phyloP scores from a whole-genome alignment of 2,329 filamentous ascomycete species.

The Magnaporthales sp. region DNA sequence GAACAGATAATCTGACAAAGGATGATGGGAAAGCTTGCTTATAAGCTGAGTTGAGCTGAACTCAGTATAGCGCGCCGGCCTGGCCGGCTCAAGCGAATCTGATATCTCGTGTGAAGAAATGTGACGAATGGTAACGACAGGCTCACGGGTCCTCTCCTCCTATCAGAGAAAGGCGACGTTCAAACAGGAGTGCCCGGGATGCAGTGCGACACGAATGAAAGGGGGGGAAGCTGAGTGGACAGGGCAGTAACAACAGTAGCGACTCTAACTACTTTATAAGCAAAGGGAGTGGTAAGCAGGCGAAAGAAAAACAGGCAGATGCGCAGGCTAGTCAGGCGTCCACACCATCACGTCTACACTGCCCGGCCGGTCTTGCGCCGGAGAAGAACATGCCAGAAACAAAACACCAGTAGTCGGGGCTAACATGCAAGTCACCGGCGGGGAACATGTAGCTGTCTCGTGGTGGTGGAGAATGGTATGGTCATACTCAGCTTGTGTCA shows the following conservation, averaged over 20 bases:
- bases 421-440: background rate
- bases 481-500: background rate
- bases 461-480: background rate
- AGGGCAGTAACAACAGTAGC: background rate
- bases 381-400: background rate
- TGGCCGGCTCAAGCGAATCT: constrained; percentile 18
- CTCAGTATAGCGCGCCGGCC: constrained; percentile 14
- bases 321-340: background rate
- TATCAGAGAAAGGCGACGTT: background rate
- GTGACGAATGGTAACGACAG: constrained; percentile 2
- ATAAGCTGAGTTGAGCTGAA: constrained; percentile 2
- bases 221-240: constrained; percentile 4
- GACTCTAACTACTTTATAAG: background rate
- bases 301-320: background rate
- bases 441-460: background rate
- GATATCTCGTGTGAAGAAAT: constrained; percentile 1
- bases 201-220: background rate
- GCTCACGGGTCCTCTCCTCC: background rate
- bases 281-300: background rate
- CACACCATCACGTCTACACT: background rate
- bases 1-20: background rate
- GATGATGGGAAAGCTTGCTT: background rate
- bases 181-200: background rate
- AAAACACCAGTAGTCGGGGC: background rate
- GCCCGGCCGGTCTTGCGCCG: background rate